Evolutionary conservation across 1,284 basidiomycete species (phyloP), one percentile per base, ranked within the genome.

Genomic region (Austroboletus novae-zelandiae): DNA sequence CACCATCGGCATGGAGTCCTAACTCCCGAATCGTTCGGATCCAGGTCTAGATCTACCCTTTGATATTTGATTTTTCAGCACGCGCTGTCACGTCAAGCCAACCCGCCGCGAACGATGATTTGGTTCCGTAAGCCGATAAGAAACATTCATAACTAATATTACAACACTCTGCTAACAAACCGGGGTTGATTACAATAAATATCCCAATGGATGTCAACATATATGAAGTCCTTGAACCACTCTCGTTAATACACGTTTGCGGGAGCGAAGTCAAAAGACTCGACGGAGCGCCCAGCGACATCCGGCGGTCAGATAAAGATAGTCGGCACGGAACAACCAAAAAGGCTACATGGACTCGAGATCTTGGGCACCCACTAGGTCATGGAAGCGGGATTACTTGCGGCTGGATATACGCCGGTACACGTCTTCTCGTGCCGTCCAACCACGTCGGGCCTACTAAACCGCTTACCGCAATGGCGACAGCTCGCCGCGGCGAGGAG

Each of bases 371-470:
- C 29, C 32, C 3, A 43, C 50, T 58, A 51, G 47, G 27, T 18
- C 25, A 47, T 40, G 39, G 42, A 10, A 11, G 29, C 1, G 15
- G 41, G 30, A 17, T 23, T 11, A 14, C 34, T 41, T 32, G 45
- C 39, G 31, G 29, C 39, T 1, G 40, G 39, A 23, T 23, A 8
- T 18, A 32, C 6, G 7, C 35, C 52, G 15, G 9, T 32, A 5
- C 62, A 64, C 1, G 59, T 55, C 20, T 46, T 62, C 18, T 64
- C 62, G 47, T 64, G 62, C 2, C 65, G 61, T 14, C 46, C 40
- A 0, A 67, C 65, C 13, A 64, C 65, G 11, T 64, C 62, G 0
- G 65, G 65, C 2, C 62, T 57, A 40, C 65, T 56, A 39, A 64
- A 64, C 14, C 40, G 57, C 41, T 44, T 67, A 9, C 45, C 40